Evolutionary conservation across 2,329 filamentous ascomycete genomes (phyloP).

Genomic region (Tolypocladium pustulatum): DNA sequence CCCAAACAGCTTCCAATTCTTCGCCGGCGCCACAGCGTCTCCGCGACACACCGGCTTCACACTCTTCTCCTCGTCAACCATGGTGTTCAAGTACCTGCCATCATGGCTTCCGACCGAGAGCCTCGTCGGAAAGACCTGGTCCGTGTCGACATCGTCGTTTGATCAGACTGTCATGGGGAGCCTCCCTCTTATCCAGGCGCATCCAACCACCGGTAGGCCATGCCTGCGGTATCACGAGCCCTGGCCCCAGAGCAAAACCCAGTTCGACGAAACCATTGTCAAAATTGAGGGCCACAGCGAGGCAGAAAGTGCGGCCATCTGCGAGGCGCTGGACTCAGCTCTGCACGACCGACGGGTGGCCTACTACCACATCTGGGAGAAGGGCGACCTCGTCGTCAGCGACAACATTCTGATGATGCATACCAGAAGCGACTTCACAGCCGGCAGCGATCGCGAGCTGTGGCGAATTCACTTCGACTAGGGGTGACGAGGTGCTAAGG

Average conservation of each 20-base stretch:
- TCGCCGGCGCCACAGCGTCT: constrained; percentile 33
- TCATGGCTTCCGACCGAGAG: constrained; percentile 21
- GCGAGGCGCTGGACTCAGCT: constrained; percentile 27
- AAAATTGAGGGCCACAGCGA: constrained; percentile 25
- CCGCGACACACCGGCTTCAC: constrained; percentile 43
- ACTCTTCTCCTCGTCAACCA: constrained; percentile 39
- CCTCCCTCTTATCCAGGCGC: constrained; percentile 32
- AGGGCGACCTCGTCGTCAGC: constrained; percentile 42
- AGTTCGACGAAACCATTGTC: constrained; percentile 34
- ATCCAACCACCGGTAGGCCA: constrained; percentile 32
- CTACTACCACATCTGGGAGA: constrained; percentile 41
- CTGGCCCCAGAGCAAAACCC: constrained; percentile 40
- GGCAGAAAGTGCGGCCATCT: constrained; percentile 23
- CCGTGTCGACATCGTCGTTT: constrained; percentile 36
- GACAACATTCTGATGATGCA: constrained; percentile 42
- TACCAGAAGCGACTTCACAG: constrained; percentile 33
- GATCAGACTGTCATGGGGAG: constrained; percentile 28
- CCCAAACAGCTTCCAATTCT: constrained; percentile 35
- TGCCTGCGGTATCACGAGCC: constrained; percentile 46
- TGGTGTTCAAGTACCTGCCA: constrained; percentile 37
- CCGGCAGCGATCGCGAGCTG: constrained; percentile 32
- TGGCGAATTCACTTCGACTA: constrained; percentile 42
- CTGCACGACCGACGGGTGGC: constrained; percentile 40
- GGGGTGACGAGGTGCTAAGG: neutral
- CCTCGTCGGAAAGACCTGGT: constrained; percentile 33